A percentile compares a stretch with the other conserved stretches of the same genome.
These are phyloP conservation scores for Aspergillus vadensis DNA, from an alignment of 2,329 filamentous ascomycete species.

Conservation along the genomic window DNA sequence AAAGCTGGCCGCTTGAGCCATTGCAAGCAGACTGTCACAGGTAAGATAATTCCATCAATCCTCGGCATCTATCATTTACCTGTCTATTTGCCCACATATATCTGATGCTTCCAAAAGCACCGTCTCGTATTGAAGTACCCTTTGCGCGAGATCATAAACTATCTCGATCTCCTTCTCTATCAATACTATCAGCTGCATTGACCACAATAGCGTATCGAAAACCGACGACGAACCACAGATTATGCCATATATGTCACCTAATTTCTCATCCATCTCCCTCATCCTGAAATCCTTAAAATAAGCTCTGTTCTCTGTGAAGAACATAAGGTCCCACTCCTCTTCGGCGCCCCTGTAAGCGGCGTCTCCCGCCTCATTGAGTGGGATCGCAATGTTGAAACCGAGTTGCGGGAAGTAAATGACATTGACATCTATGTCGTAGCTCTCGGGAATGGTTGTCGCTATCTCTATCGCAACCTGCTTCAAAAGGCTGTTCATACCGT, in stretches of 20 bases:
- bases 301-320: constrained; percentile 67
- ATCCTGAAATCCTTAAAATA: constrained; percentile 89
- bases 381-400: constrained; percentile 81
- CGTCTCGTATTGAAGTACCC: constrained; percentile 68
- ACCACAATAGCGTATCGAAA: not conserved
- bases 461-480: constrained; percentile 68
- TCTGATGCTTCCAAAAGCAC: constrained; percentile 71
- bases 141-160: constrained; percentile 72
- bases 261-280: constrained; percentile 74
- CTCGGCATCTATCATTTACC: constrained; percentile 34
- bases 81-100: constrained; percentile 81
- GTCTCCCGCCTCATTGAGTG: constrained; percentile 61
- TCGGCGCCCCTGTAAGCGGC: constrained; percentile 66
- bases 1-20: constrained; percentile 73
- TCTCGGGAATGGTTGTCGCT: constrained; percentile 62
- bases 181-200: not conserved
- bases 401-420: constrained; percentile 91
- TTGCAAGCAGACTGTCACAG: constrained; percentile 66
- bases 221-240: constrained; percentile 66
- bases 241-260: constrained; percentile 80
- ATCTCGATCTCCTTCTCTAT: constrained; percentile 89
- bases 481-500: constrained; percentile 74
- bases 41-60: not conserved
- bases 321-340: constrained; percentile 75
- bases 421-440: constrained; percentile 59